Base-by-base conservation (phyloP, 1,284 basidiomycete genomes). In the Peniophora sp. region DNA sequence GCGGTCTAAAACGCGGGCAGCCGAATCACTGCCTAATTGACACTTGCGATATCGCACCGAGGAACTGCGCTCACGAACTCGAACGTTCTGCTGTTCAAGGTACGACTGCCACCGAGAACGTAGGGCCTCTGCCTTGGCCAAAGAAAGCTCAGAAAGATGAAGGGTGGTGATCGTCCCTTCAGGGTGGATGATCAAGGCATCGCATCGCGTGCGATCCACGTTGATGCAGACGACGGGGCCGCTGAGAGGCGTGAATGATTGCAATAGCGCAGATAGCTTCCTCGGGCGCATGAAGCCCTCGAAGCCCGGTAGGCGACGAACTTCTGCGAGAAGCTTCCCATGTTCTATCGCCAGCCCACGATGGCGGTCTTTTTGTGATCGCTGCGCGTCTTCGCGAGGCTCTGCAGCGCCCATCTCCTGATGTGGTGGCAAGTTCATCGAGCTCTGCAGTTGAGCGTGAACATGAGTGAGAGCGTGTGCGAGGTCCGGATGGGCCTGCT, bases 151-250 rank as follows among this genome's bases (percentile, higher is more conserved):
- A 44, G 48, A 6, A 41, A 39, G 17, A 44, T 18, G 22, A 24
- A 39, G 6, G 23, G 24, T 32, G 24, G 41, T 24, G 15, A 34
- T 24, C 42, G 45, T 20, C 54, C 41, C 39, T 41, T 47, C 15
- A 51, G 37, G 51, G 52, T 18, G 51, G 45, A 57, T 54, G n/a
- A 62, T 53, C 23, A 68, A 49, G 11, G 65, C 66, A 57, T 68
- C 67, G 47, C 62, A 61, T 6, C 59, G 55, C 12, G 50, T 47
- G 9, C 48, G 37, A 45, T 55, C 50, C n/a, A 54, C 57, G 51
- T 65, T 68, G 18, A 68, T 48, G 23, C 68, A 48, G 24, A 68
- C 60, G 17, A 68, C 54, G 3, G 64, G 62, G 2, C 68, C 66
- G 24, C 57, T 5, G 5, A 12, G 27, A 12, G 27, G 12, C 6